Evolutionary conservation across 345 rosid genomes (phyloP).

Genomic region (Stellera chamaejasme): DNA sequence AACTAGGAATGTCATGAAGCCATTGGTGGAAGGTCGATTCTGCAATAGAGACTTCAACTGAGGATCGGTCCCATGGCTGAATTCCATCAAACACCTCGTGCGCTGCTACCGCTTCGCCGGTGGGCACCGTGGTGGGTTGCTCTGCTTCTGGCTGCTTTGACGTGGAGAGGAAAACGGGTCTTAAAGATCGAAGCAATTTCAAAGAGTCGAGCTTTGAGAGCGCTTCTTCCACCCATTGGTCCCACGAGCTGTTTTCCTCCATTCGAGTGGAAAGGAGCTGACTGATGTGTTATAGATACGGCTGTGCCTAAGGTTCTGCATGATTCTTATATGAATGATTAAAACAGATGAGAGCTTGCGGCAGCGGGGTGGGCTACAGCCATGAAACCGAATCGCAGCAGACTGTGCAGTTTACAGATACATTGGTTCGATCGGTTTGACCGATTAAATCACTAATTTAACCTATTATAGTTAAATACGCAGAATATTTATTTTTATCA

Average conservation of each 20-base stretch:
- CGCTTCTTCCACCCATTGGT: conserved; percentile 62
- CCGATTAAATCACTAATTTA: no score
- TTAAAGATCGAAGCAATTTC: conserved; percentile 64
- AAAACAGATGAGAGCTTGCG: no score
- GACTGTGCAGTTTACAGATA: no score
- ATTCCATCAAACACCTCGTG: conserved; percentile 64
- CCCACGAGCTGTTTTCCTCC: conserved; percentile 48
- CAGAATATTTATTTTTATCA: no score
- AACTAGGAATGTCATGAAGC: conserved; percentile 78
- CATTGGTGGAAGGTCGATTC: conserved; percentile 56
- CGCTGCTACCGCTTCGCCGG: conserved; percentile 16
- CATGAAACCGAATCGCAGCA: no score
- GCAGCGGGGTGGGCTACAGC: no score
- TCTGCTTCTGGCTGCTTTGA: conserved; percentile 3
- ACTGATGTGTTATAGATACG: no score
- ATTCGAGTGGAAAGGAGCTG: neutral
- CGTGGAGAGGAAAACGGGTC: conserved; percentile 57
- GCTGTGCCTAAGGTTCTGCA: no score
- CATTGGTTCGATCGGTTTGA: no score
- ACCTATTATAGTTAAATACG: no score
- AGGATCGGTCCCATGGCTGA: conserved; percentile 71
- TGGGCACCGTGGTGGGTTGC: neutral
- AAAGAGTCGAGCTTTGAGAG: conserved; percentile 53
- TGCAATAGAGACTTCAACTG: conserved; percentile 61
- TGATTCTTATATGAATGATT: no score